A percentile compares a stretch with the other conserved stretches of the same genome.
These are phyloP conservation scores for Sordariomycetes sp. DNA, from an alignment of 2,329 filamentous ascomycete species.

Conservation along the genomic window DNA sequence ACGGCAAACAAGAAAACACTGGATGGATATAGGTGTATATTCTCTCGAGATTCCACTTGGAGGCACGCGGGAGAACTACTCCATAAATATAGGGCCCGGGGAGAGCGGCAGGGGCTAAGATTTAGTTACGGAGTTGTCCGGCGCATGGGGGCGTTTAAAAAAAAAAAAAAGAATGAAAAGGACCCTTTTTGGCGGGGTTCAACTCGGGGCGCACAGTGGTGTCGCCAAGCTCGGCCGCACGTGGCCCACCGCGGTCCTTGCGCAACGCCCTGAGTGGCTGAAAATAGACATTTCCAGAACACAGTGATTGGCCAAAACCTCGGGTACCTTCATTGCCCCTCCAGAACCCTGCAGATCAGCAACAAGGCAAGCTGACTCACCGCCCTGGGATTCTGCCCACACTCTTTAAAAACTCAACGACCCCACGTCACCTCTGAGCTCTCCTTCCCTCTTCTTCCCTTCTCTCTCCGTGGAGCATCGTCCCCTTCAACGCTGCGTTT, in stretches of 20 bases:
- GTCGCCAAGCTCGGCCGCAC: neutral
- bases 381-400: neutral
- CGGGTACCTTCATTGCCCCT: neutral
- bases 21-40: neutral
- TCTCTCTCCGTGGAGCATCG: constrained; percentile 50
- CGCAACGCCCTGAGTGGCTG: neutral
- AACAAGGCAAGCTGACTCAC: neutral
- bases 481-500: constrained; percentile 90
- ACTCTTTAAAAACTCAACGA: neutral
- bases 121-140: neutral
- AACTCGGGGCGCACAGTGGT: neutral
- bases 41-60: neutral
- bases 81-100: neutral
- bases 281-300: neutral
- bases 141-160: neutral
- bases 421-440: neutral
- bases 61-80: neutral
- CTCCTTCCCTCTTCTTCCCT: constrained; percentile 14
- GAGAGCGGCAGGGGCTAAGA: neutral
- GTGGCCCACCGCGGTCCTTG: neutral
- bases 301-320: neutral
- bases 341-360: neutral
- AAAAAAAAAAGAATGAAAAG: neutral
- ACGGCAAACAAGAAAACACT: neutral
- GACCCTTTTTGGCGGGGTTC: neutral